These are phyloP conservation scores for Calonectria pseudoturangicola DNA, from an alignment of 2,329 filamentous ascomycete genomes.

Conservation along the genomic window DNA sequence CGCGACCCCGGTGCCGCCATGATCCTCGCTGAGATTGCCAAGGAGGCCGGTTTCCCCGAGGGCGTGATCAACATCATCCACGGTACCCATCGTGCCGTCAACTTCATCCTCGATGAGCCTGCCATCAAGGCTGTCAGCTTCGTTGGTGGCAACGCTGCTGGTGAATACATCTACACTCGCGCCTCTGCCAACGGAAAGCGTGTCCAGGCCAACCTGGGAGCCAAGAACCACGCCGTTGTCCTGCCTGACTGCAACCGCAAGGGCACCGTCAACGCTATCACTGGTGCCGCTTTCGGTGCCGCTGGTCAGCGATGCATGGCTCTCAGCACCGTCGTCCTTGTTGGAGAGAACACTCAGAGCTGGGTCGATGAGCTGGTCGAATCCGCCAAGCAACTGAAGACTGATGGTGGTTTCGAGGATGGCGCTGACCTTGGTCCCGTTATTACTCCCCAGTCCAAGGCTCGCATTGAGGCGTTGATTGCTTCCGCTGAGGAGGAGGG, in stretches of 20 bases:
- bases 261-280: conserved; percentile 78
- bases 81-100: conserved; percentile 77
- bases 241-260: conserved; percentile 82
- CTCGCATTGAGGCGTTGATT: conserved; percentile 45
- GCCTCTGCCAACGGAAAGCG: conserved; percentile 81
- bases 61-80: conserved; percentile 83
- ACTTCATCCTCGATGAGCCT: conserved; percentile 81
- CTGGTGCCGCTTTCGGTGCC: conserved; percentile 80
- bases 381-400: conserved; percentile 72
- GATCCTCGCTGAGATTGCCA: conserved; percentile 84
- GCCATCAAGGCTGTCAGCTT: conserved; percentile 81
- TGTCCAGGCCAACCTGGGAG: conserved; percentile 80
- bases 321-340: conserved; percentile 77
- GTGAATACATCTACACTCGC: conserved; percentile 80
- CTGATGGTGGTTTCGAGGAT: conserved; percentile 46
- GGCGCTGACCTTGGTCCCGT: conserved; percentile 47
- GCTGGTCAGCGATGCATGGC: conserved; percentile 83
- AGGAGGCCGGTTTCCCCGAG: conserved; percentile 84
- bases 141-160: conserved; percentile 80
- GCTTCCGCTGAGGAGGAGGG: conserved; percentile 42
- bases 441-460: conserved; percentile 42
- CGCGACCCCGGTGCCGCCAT: conserved; percentile 85
- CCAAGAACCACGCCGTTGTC: conserved; percentile 81
- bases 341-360: conserved; percentile 77
- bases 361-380: conserved; percentile 79